Evolutionary conservation across 345 rosid species (phyloP).

Genomic region (Euphorbia peplus): DNA sequence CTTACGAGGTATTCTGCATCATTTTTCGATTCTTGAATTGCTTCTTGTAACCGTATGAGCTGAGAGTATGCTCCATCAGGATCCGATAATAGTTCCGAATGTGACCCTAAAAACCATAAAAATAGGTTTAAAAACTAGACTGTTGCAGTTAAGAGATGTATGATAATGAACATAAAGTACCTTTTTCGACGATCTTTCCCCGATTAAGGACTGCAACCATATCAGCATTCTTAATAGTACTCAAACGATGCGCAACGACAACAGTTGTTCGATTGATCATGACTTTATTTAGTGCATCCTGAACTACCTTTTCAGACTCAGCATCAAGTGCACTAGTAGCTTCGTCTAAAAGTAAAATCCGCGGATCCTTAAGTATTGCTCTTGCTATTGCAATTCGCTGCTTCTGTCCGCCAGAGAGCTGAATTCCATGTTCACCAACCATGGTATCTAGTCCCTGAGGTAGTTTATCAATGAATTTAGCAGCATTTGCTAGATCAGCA

Average conservation of each 20-base stretch:
- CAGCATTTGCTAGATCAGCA: constrained; percentile 70
- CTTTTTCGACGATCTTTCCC: constrained; percentile 83
- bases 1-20: constrained; percentile 28
- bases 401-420: constrained; percentile 88
- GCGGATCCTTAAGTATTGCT: constrained; percentile 74
- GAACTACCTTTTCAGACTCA: constrained; percentile 80
- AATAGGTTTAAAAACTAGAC: no score
- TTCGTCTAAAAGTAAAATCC: constrained; percentile 76
- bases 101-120: constrained; percentile 36
- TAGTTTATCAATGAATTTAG: constrained; percentile 67
- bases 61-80: constrained; percentile 85
- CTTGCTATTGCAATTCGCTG: constrained; percentile 90
- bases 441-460: constrained; percentile 79
- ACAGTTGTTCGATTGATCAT: constrained; percentile 76
- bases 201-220: constrained; percentile 71
- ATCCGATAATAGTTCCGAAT: constrained; percentile 57
- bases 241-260: constrained; percentile 80
- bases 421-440: constrained; percentile 88
- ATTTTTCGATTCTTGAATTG: constrained; percentile 39
- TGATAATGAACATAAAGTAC: constrained; percentile 24
- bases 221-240: constrained; percentile 70
- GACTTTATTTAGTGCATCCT: constrained; percentile 77
- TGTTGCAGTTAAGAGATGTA: no score
- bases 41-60: constrained; percentile 72
- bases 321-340: constrained; percentile 93